A percentile compares a stretch with the other conserved stretches of the same genome.
Evolutionary conservation across 116 monocot species (phyloP).

Genomic region (Phalaenopsis hybrid): DNA sequence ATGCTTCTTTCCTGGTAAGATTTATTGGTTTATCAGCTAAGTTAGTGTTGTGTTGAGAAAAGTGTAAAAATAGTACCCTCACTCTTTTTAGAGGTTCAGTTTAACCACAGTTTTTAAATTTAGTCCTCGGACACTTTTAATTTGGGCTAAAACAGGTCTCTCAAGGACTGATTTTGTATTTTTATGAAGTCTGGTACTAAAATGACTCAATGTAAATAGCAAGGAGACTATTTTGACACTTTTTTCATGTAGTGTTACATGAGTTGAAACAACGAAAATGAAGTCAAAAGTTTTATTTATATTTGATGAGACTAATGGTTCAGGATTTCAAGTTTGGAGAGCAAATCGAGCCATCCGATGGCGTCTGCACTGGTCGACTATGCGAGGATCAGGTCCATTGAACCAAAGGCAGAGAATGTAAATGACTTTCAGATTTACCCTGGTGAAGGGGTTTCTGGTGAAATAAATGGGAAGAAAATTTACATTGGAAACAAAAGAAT

Average conservation of each 20-base stretch:
- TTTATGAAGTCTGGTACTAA: too few species aligned
- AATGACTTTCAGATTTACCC: slow-evolving; percentile 63
- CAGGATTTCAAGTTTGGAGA: slow-evolving; percentile 93
- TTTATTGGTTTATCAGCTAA: not conserved
- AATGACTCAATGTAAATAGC: too few species aligned
- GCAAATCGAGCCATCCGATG: slow-evolving; percentile 97
- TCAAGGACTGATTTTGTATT: too few species aligned
- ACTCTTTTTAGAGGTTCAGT: too few species aligned
- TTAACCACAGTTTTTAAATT: too few species aligned
- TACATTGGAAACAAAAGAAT: slow-evolving; percentile 83
- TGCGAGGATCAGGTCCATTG: slow-evolving; percentile 48
- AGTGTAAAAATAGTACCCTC: too few species aligned
- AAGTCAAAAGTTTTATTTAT: not conserved
- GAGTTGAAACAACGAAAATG: not conserved
- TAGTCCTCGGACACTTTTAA: too few species aligned
- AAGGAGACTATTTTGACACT: too few species aligned
- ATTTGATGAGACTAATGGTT: not conserved
- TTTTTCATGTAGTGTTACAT: too few species aligned
- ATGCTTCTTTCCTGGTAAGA: slow-evolving; percentile 76
- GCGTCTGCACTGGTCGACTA: slow-evolving; percentile 73
- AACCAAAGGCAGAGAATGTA: slow-evolving; percentile 67
- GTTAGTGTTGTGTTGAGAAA: too few species aligned
- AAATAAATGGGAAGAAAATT: slow-evolving; percentile 67
- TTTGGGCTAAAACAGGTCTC: too few species aligned
- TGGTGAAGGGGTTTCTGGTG: slow-evolving; percentile 84